Base-by-base conservation (phyloP, 2,329 filamentous ascomycete genomes). In the Aspergillus novofumigatus region DNA sequence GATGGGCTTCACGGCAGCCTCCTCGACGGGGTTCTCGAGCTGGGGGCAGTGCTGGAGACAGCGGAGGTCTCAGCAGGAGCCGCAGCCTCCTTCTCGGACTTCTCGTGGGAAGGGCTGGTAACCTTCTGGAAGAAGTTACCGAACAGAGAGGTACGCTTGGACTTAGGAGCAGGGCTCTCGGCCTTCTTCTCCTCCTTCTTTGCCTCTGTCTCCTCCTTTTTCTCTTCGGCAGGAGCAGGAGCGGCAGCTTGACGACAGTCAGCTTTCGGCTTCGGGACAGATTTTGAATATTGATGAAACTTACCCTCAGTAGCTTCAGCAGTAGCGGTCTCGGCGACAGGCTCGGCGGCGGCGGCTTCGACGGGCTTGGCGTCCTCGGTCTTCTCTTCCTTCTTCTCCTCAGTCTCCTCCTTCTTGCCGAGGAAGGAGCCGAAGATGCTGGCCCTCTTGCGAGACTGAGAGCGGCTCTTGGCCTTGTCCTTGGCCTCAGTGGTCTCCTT, bases 81-180 rank as follows among this genome's bases (percentile, higher is more conserved):
- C 65, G 80, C 75, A 49, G 70, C 72, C 60, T 81, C 78, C 66
- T 78, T 78, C 66, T 80, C 76, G 14, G 72, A 69, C 69, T 79
- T 79, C 69, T 78, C 76, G 49, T 74, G 69, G 54, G 71, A 70
- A 32, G 77, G 76, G 71, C 73, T 78, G 60, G 70, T 68, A 51
- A 78, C 74, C 82, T 93, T 93, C 83, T 91, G 89, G 77, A 82
- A 83, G 72, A 90, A 86, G 69, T 86, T 87, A 67, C 85, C 86
- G 77, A 95, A 95, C 69, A 92, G 87, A 64, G 90, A 94, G 77
- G 86, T 86, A 75, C 91, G 90, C 89, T 95, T 96, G 76, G 77
- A 64, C 77, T 86, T 85, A 59, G 78, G 79, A 62, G 80, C 80
- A 65, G 76, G 76, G 58, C 75, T 76, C 59, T 78, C 78, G 55